Evolutionary conservation across 202 grass and related monocot genomes (phyloP), one percentile per base, ranked within the genome.

Genomic region (Schoenoplectus triqueter): DNA sequence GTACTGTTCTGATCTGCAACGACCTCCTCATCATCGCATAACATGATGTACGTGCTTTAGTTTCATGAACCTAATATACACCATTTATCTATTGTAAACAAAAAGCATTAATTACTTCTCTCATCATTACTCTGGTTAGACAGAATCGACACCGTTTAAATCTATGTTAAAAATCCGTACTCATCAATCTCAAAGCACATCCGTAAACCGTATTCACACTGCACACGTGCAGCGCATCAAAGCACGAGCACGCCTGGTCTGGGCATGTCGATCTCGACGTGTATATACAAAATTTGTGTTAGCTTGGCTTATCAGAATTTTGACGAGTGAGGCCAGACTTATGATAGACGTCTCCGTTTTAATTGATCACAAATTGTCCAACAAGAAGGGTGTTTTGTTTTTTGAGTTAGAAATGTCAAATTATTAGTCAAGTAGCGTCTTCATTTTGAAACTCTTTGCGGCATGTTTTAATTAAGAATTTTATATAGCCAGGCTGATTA

Each of bases 1-100:
- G 51, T 60, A 47, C 4, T 47, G n/a, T 61, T 14, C 14, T 79
- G 75, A 60, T 61, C 6, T 79, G 75, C 75, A 44, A 45, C 39
- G 10, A 5, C 10, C 31, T 78, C 5, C 3, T 21, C 75, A 79
- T 79, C 55, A 79, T 79, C 39, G 61, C 75, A 79, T 79, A 78
- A 78, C 54, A 78, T 79, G 75, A 61, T 18, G 3, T 55, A 6
- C 14, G 17, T 59, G 13, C n/a, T 40, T 78, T 61, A 61, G 56
- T 44, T 78, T 31, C 54, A 78, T 78, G 22, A 61, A 78, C 31
- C 74, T 78, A 78, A 31, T 78, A 31, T 31, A 31, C 31, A 78
- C 74, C 22, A 41, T 57, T 78, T 78, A 60, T 60, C 44, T 61
- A 31, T 52, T 59, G 74, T 52, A 78, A 42, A 41, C 74, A 40